These are phyloP conservation scores for Lagenidium sp. DNA, from an alignment of 352 stramenopile species.

Conservation along the genomic window DNA sequence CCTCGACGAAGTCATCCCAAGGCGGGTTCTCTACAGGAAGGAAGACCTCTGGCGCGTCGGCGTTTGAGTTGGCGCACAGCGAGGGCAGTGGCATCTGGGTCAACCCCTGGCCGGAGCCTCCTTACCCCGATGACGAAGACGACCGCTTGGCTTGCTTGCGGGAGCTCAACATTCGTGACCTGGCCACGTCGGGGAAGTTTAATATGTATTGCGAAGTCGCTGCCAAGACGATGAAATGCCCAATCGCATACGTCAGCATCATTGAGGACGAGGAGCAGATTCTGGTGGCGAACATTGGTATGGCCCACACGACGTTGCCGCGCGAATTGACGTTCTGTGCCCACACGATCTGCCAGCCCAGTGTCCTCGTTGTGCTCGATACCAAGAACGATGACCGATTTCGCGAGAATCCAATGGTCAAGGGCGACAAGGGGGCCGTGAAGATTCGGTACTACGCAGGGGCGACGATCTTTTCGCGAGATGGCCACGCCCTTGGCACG, in stretches of 20 bases:
- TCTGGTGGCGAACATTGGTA: constrained; percentile 78
- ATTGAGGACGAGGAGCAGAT: constrained; percentile 81
- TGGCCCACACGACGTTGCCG: constrained; percentile 69
- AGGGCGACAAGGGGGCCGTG: constrained; percentile 69
- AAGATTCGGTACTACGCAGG: constrained; percentile 87
- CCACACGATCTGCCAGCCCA: constrained; percentile 78
- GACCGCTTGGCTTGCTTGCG: constrained; percentile 63
- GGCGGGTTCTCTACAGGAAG: constrained; percentile 17
- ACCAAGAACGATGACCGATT: constrained; percentile 83
- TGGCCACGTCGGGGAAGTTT: constrained; percentile 69
- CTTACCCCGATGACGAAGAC: constrained; percentile 70
- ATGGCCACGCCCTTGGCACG: constrained; percentile 70
- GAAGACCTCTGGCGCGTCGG: constrained; percentile 56
- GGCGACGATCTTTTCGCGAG: constrained; percentile 72
- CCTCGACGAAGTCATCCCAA: constrained; percentile 34
- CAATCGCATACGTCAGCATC: constrained; percentile 82
- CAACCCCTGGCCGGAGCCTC: constrained; percentile 77
- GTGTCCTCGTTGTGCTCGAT: constrained; percentile 73
- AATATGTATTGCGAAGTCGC: constrained; percentile 86
- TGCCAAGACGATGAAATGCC: constrained; percentile 84
- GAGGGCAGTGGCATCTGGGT: constrained; percentile 58
- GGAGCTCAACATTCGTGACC: constrained; percentile 71
- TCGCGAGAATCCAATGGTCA: constrained; percentile 83
- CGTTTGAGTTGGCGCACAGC: constrained; percentile 33
- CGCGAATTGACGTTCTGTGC: constrained; percentile 81